Evolutionary conservation across 139 green algal genomes (phyloP), one percentile per base, ranked within the genome.

Genomic region (Coelastrella sp.): DNA sequence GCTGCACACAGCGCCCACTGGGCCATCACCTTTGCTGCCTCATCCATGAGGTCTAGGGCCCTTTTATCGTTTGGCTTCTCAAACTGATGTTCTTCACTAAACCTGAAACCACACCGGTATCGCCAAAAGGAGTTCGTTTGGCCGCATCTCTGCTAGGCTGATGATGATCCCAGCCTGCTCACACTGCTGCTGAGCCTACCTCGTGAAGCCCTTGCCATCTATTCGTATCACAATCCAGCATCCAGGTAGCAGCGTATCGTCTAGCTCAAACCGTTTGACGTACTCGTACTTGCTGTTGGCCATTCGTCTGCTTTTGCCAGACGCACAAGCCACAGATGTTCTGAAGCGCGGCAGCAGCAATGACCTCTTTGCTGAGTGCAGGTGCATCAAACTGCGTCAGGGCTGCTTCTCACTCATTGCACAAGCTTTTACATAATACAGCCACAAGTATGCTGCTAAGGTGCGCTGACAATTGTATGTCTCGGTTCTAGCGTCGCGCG

Each of bases 161-260:
- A 47, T 47, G 32, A 47, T 47, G 32, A 47, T 47, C 32, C 32
- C 32, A 47, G 32, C 32, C 32, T 47, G 32, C 32, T 47, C 32
- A 47, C 32, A 47, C 32, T 47, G 32, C 32, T 47, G 32, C 32
- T 47, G 32, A 47, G 32, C 32, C 47, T 60, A 99, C 97, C 95
- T 98, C 5, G 97, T 98, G 92, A 99, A 99, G 80, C 97, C 96
- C 74, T 97, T 97, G 88, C 97, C 97, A 88, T 99, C 97, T 0
- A 99, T 80, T 0, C 97, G 93, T 1, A 99, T 74, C 0, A 99
- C 97, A 47, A 98, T 97, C 92, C 68, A 99, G 75, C 83, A 80
- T 11, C 81, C 64, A 76, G 81, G 80, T 22, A 85, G 58, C 57
- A 85, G 56, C n/a, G 22, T 80, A 58, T 97, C 95, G 73, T 97